These are phyloP conservation scores for Ophiostoma piceae DNA, from an alignment of 2,329 filamentous ascomycete species.

Conservation along the genomic window DNA sequence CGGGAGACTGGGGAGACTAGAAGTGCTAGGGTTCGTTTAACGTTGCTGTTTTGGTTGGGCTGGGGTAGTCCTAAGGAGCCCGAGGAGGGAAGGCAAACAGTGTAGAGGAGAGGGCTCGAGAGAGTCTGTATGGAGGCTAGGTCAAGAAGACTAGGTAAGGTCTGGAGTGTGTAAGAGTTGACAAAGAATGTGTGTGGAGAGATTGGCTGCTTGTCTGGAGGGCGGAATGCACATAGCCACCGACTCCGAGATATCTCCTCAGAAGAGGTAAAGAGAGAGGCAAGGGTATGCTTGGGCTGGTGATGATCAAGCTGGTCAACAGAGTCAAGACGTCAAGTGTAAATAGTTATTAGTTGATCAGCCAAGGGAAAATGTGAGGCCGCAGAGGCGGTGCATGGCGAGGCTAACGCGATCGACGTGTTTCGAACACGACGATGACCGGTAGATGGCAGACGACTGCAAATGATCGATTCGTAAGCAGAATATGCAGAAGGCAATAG, in stretches of 20 bases:
- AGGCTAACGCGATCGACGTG: neutral
- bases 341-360: neutral
- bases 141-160: neutral
- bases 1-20: neutral
- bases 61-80: neutral
- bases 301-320: neutral
- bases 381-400: neutral
- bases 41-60: neutral
- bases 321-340: neutral
- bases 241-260: conserved; percentile 4
- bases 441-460: neutral
- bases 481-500: neutral
- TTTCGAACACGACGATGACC: neutral
- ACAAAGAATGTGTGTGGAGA: conserved; percentile 10
- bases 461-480: neutral
- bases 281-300: too few species aligned
- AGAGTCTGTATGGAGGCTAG: neutral
- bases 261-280: neutral
- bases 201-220: neutral
- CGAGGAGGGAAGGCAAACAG: neutral
- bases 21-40: neutral
- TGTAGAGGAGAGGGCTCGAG: neutral
- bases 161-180: neutral
- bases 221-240: neutral
- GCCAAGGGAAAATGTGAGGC: neutral